Evolutionary conservation across 225 moss, liverwort and hornwort genomes (phyloP).

Genomic region (Polytrichum commune): DNA sequence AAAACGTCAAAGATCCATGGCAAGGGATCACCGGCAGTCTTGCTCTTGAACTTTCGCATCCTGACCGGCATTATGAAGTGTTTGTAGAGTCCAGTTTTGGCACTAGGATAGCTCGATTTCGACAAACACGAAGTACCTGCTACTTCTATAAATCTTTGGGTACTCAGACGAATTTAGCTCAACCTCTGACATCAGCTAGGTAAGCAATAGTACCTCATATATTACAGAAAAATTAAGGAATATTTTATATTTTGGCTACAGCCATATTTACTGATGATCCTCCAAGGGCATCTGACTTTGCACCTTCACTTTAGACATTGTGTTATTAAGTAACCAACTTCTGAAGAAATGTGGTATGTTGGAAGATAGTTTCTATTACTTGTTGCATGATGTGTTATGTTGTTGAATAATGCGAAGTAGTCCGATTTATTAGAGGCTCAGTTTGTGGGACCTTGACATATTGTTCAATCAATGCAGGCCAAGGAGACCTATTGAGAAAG

Average conservation of each 20-base stretch:
- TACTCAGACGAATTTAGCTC: constrained; percentile 47
- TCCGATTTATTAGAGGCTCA: not conserved
- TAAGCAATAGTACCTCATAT: constrained; percentile 13
- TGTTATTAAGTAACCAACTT: not conserved
- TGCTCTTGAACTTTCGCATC: constrained; percentile 6
- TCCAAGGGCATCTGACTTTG: not conserved
- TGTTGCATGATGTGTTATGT: not conserved
- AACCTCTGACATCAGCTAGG: constrained; percentile 82
- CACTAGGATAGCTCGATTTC: constrained; percentile 12
- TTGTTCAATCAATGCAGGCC: constrained; percentile 41
- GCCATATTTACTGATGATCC: not conserved
- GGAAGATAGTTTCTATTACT: not conserved
- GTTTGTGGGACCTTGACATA: constrained; percentile 4
- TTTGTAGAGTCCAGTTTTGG: constrained; percentile 13
- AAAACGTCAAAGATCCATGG: constrained; percentile 37
- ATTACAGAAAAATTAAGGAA: constrained; percentile 1
- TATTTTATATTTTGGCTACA: constrained; percentile 3
- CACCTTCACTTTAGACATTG: not conserved
- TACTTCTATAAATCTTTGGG: constrained; percentile 53
- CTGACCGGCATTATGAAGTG: not conserved
- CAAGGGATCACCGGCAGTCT: constrained; percentile 11
- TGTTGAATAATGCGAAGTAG: not conserved
- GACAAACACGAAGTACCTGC: constrained; percentile 31
- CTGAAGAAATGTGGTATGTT: not conserved
- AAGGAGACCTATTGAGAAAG: constrained; percentile 59